phyloP scores from a whole-genome alignment of 176 grass and related monocot species.

The Phoenix roebelenii region DNA sequence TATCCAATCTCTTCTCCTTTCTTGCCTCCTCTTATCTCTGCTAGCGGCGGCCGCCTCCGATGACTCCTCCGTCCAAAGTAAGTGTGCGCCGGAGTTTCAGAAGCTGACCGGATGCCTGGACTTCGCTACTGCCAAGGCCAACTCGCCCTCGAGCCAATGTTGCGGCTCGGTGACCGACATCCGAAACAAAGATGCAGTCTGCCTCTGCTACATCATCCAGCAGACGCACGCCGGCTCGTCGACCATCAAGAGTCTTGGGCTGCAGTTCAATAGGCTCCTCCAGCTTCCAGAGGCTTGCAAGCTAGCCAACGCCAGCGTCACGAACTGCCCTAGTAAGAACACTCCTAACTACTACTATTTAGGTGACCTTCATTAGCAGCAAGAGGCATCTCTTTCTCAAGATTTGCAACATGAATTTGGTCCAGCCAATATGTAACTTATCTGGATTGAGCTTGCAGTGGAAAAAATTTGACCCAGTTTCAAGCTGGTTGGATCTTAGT shows the following conservation, averaged over 20 bases:
- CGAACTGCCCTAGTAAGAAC: slow-evolving; percentile 64
- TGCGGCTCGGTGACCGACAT: slow-evolving; percentile 34
- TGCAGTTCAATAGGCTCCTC: slow-evolving; percentile 51
- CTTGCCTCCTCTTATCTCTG: slow-evolving; percentile 10
- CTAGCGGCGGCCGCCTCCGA: background rate
- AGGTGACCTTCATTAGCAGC: too few relatives aligned
- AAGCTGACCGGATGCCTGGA: slow-evolving; percentile 67
- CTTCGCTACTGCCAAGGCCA: slow-evolving; percentile 47
- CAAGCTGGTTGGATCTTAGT: too few relatives aligned
- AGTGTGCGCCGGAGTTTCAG: slow-evolving; percentile 37
- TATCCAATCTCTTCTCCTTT: slow-evolving; percentile 1
- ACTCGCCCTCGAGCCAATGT: slow-evolving; percentile 40
- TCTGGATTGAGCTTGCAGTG: too few relatives aligned
- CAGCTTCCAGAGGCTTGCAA: slow-evolving; percentile 40
- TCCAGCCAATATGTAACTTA: too few relatives aligned
- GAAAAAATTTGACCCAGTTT: too few relatives aligned
- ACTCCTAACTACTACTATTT: background rate
- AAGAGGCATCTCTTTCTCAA: too few relatives aligned
- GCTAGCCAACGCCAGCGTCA: slow-evolving; percentile 48
- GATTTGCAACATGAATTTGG: too few relatives aligned
- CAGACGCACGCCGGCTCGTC: slow-evolving; percentile 43
- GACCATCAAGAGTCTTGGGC: slow-evolving; percentile 40
- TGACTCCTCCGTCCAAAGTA: slow-evolving; percentile 31
- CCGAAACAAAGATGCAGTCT: slow-evolving; percentile 31
- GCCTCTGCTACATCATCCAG: slow-evolving; percentile 81